Evolutionary conservation across 164 flowering plant genomes (phyloP), one percentile per base, ranked within the genome.

Genomic region (Chimonanthus salicifolius): DNA sequence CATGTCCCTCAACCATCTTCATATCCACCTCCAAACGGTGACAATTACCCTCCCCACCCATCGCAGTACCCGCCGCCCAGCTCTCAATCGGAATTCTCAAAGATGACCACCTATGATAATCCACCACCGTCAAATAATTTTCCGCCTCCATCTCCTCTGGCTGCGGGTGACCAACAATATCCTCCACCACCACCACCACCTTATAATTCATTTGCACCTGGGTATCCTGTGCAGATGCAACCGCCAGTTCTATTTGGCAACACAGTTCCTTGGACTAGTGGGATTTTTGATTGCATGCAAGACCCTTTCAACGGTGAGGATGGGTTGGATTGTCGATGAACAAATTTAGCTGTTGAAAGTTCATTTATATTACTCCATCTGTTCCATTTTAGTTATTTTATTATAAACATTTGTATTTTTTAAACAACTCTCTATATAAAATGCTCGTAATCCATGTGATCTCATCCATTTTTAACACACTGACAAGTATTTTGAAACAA

Each of bases 271-370:
- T 72, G 74, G 74, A 47, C 68, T 46, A 79, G 82, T 18, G 85
- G 83, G 7, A 71, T 86, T 3, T 86, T 82, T 51, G 83, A 81
- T 46, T 84, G 84, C 83, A 78, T 86, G 84, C 81, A 84, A 0
- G 85, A 86, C 67, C 87, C 87, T 8, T 66, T 60, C 18, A 84
- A 81, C 50, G 85, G 88, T 86, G 49, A 64, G 47, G 60, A 54
- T 54, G 4, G 13, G 10, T 54, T 54, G 13, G 10, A 0, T 13
- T 5, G n/a, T 16, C 10, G 60, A 54, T 54, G 60, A 54, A 11
- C 16, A 6, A 5, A 11, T 54, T 13, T 54, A 5, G 16, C 43
- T 65, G 44, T 13, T 65, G 20, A 62, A 11, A 33, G 33, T 60
- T 4, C 13, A 60, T 60, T 4, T 4, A 4, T 60, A 60, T 60